Evolutionary conservation across 305 asterid genomes (phyloP).

Genomic region (Nicotiana rustica): DNA sequence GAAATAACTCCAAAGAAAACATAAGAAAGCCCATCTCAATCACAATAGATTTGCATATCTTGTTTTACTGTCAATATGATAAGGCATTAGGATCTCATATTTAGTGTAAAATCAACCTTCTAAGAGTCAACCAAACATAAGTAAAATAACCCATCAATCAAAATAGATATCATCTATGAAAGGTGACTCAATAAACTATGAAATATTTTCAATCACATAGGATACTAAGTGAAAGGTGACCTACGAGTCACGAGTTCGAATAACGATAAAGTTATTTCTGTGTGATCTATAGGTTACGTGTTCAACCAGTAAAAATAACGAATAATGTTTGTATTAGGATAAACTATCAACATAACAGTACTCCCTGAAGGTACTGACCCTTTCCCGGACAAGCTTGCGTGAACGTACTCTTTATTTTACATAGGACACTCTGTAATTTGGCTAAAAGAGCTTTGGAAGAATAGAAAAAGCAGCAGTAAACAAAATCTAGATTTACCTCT

Average conservation of each 20-base stretch:
- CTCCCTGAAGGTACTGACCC: too few relatives aligned
- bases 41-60: slow-evolving; percentile 18
- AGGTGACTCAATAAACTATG: slow-evolving; percentile 1
- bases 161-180: not conserved
- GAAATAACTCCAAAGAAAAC: slow-evolving; percentile 14
- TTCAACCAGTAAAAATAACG: too few relatives aligned
- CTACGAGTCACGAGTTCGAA: too few relatives aligned
- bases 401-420: too few relatives aligned
- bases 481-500: slow-evolving; percentile 45
- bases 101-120: not conserved
- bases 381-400: too few relatives aligned
- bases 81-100: not conserved
- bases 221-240: too few relatives aligned
- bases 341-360: too few relatives aligned
- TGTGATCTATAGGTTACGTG: too few relatives aligned
- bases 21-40: slow-evolving; percentile 31
- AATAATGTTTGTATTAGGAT: too few relatives aligned
- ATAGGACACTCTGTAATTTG: not conserved
- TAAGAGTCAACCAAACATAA: slow-evolving; percentile 39
- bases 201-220: not conserved
- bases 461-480: slow-evolving; percentile 34
- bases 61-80: slow-evolving; percentile 21
- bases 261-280: too few relatives aligned
- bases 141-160: slow-evolving; percentile 36
- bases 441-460: slow-evolving; percentile 35